Percentiles rank a stretch among this genome's conserved stretches.
Evolutionary conservation across 2,329 filamentous ascomycete genomes (phyloP).

Genomic region (Dactylellina cionopaga): DNA sequence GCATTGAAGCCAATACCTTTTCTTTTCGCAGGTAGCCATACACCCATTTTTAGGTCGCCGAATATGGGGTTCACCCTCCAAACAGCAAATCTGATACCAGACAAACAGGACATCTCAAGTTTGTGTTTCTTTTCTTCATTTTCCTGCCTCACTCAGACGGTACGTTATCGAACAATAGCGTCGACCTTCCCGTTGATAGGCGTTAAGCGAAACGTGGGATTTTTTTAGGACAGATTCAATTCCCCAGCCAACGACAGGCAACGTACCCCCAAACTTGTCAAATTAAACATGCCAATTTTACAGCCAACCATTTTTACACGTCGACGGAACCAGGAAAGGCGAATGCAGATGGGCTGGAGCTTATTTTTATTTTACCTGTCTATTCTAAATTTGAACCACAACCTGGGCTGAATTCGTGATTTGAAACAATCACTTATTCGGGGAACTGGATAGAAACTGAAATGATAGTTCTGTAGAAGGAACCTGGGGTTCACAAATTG

Average conservation of each 20-base stretch:
- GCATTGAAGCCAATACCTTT: conserved; percentile 39
- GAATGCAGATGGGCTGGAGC: conserved; percentile 21
- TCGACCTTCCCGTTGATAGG: conserved; percentile 52
- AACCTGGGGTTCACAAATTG: conserved; percentile 10
- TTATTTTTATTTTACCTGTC: conserved; percentile 2
- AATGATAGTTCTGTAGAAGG: background rate
- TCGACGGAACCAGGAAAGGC: conserved; percentile 30
- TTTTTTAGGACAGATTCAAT: background rate
- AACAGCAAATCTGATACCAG: conserved; percentile 37
- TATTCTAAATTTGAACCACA: background rate
- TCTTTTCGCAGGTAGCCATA: conserved; percentile 43
- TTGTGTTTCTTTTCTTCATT: background rate
- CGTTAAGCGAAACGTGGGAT: conserved; percentile 53
- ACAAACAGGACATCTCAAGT: background rate
- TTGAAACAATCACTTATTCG: conserved; percentile 38
- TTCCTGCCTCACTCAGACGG: conserved; percentile 36
- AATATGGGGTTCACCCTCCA: conserved; percentile 36
- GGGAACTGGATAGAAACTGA: conserved; percentile 3
- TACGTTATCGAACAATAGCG: conserved; percentile 52
- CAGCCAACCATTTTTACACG: conserved; percentile 30
- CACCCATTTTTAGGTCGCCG: conserved; percentile 52
- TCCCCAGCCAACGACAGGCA: no score
- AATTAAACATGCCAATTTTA: conserved; percentile 2
- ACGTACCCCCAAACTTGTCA: conserved; percentile 23
- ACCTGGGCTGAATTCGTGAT: conserved; percentile 28